phyloP scores from a whole-genome alignment of 2,329 filamentous ascomycete genomes.

The Acephala macrosclerotiorum region DNA sequence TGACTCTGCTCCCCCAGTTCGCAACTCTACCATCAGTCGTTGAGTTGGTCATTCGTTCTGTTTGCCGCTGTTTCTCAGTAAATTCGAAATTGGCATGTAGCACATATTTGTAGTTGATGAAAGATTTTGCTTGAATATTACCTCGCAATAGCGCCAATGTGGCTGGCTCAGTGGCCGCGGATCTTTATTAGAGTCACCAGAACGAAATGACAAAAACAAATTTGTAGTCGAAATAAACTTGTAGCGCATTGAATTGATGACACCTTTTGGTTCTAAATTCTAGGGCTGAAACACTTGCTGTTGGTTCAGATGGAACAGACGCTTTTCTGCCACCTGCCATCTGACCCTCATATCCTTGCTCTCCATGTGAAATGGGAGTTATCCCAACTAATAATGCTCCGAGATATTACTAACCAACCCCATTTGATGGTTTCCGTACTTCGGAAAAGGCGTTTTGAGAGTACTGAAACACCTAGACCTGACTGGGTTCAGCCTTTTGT shows the following conservation, averaged over 20 bases:
- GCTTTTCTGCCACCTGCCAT: not conserved
- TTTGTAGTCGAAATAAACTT: constrained; percentile 4
- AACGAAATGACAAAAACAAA: not conserved
- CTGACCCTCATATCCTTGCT: constrained; percentile 5
- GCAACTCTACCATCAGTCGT: not conserved
- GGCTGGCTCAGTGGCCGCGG: constrained; percentile 1
- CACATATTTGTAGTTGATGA: not conserved
- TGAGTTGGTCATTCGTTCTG: not conserved
- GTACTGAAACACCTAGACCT: not conserved
- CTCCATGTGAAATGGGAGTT: constrained; percentile 5
- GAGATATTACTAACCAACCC: not conserved
- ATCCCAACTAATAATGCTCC: not conserved
- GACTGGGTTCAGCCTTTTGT: no score
- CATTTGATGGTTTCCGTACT: not conserved
- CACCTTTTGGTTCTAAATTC: not conserved
- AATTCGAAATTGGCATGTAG: not conserved
- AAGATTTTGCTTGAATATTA: not conserved
- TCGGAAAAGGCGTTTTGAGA: not conserved
- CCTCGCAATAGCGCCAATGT: not conserved
- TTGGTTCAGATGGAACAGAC: not conserved
- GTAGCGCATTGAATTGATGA: not conserved
- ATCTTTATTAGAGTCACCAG: no score
- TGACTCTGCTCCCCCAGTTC: not conserved
- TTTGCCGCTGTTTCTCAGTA: not conserved
- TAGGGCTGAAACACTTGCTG: not conserved